Conservation (phyloP, 2,329 filamentous ascomycete species). For the Fulvia fulva region DNA sequence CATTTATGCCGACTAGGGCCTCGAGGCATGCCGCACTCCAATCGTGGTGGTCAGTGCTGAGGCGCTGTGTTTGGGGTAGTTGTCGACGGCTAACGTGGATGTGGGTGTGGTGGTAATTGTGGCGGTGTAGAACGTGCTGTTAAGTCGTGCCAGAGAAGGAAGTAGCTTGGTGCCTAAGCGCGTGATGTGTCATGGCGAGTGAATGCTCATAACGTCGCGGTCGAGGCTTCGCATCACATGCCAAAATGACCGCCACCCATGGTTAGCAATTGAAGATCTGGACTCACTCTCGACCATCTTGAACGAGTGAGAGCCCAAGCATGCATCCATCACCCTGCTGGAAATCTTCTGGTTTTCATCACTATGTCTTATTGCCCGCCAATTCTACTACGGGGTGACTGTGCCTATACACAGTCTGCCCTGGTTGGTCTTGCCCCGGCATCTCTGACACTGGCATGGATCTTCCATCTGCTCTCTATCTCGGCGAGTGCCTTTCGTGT, state of each 20-base stretch:
- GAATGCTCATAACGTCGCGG: background rate
- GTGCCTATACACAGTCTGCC: too few relatives aligned
- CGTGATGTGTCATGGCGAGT: background rate
- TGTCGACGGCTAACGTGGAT: background rate
- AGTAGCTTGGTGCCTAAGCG: too few relatives aligned
- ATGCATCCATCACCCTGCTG: too few relatives aligned
- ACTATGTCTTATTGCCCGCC: background rate
- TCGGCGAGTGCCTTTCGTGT: background rate
- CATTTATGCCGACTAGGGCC: too few relatives aligned
- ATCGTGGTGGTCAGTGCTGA: background rate
- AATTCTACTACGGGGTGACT: too few relatives aligned
- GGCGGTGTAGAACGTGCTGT: too few relatives aligned
- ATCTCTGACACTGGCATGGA: too few relatives aligned
- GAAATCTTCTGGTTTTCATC: background rate
- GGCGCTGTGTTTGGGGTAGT: background rate
- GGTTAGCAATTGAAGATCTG: background rate
- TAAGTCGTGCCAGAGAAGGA: too few relatives aligned
- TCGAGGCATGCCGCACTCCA: background rate
- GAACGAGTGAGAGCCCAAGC: too few relatives aligned
- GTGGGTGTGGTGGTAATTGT: too few relatives aligned
- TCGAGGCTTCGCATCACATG: background rate
- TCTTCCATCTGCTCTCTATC: background rate
- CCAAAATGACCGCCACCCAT: too few relatives aligned
- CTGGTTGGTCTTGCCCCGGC: too few relatives aligned
- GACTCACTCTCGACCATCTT: background rate